phyloP scores from a whole-genome alignment of 768 basidiomycete species.

The Clavulina sp. region DNA sequence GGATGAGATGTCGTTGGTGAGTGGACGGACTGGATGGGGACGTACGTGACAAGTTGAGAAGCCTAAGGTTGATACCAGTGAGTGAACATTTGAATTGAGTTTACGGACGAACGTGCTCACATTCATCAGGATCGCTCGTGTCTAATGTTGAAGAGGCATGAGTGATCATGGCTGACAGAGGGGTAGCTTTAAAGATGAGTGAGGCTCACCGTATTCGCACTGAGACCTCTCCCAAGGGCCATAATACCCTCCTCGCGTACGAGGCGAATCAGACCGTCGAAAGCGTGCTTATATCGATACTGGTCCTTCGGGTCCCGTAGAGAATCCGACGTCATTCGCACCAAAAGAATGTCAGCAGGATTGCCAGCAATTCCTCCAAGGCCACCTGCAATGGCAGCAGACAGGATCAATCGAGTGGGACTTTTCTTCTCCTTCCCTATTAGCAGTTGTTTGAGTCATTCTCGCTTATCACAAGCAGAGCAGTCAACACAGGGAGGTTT shows the following conservation, averaged over 20 bases:
- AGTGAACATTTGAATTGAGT: background rate
- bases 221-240: slow-evolving; percentile 6
- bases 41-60: slow-evolving; percentile 11
- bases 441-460: background rate
- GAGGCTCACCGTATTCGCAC: slow-evolving; percentile 8
- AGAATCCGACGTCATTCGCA: slow-evolving; percentile 11
- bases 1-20: background rate
- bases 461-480: background rate
- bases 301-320: slow-evolving; percentile 7
- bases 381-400: slow-evolving; percentile 10
- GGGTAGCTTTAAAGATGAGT: background rate
- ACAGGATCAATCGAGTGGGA: slow-evolving; percentile 4
- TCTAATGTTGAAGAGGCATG: slow-evolving; percentile 1
- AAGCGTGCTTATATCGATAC: slow-evolving; percentile 7
- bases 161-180: background rate
- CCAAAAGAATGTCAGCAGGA: slow-evolving; percentile 11
- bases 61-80: background rate
- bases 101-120: background rate
- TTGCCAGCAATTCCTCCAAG: slow-evolving; percentile 10
- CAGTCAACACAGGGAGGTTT: background rate
- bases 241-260: slow-evolving; percentile 9
- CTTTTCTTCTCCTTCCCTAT: slow-evolving; percentile 5
- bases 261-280: slow-evolving; percentile 11
- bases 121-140: slow-evolving; percentile 10
- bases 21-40: background rate